Evolutionary conservation across 1,284 basidiomycete genomes (phyloP), one percentile per base, ranked within the genome.

Genomic region (Boletus smithii): DNA sequence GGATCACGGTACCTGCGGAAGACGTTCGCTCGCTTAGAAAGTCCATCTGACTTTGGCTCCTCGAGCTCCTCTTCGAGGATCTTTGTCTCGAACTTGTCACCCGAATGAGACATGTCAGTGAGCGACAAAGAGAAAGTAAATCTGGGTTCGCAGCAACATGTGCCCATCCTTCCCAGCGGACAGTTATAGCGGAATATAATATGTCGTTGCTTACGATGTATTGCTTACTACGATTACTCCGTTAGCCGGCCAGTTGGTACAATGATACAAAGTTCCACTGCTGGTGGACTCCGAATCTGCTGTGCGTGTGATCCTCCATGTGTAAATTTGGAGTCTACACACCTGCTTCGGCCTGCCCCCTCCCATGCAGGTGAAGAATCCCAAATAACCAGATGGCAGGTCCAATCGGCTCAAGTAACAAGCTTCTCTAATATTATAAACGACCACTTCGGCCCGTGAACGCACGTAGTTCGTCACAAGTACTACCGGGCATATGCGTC

Each of bases 401-500:
- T 10, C n/a, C 23, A 9, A 10, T 24, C 26, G 7, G 37, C 24
- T 27, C 26, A 20, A 20, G 20, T 20, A 20, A 20, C 33, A 41
- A 39, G 13, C 29, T 7, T 32, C 41, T 5, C 31, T 34, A 18
- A 24, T 18, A 24, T 24, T 32, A 13, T 9, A n/a, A 27, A 27
- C 16, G 9, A 27, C 42, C 24, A 27, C 13, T 20, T 16, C n/a
- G 17, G 33, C 20, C 5, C 13, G 13, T 14, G 14, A 13, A 22
- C 3, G 17, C 23, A 17, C n/a, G 34, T 36, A 30, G 34, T 36
- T 24, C 22, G 35, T 31, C 26, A 26, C 14, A 26, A 13, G 10
- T 30, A 29, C 54, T 55, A 60, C 30, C 62, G 57, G 23, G 48
- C 29, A 51, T 74, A 77, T 10, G 55, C 56, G 22, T 70, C 67